Conservation (phyloP, 163 green algal species). For the Volvox carteri region DNA sequence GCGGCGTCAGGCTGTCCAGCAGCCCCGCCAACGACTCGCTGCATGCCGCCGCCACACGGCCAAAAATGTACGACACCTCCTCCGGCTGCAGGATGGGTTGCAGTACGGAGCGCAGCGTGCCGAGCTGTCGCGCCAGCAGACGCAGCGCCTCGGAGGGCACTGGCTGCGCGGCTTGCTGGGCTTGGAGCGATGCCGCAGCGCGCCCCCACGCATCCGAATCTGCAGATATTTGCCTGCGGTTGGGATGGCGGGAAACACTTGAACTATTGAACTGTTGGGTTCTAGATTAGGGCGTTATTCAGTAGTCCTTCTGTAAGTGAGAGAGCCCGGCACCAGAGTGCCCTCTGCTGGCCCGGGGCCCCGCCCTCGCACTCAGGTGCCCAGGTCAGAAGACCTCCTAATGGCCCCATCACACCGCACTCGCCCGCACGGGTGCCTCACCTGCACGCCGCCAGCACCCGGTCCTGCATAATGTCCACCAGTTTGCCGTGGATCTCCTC, state of each 20-base stretch:
- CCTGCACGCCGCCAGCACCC: constrained; percentile 39
- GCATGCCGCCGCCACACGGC: constrained; percentile 76
- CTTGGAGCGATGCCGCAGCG: background rate
- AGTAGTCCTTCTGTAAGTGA: too few relatives aligned
- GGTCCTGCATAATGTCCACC: constrained; percentile 94
- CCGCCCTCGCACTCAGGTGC: too few relatives aligned
- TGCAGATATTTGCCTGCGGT: constrained; percentile 62
- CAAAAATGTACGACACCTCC: constrained; percentile 84
- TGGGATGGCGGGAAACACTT: too few relatives aligned
- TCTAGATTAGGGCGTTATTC: too few relatives aligned
- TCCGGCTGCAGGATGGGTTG: constrained; percentile 76
- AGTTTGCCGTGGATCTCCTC: constrained; percentile 95
- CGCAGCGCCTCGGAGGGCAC: constrained; percentile 41
- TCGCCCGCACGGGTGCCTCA: too few relatives aligned
- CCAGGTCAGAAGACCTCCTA: too few relatives aligned
- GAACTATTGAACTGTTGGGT: too few relatives aligned
- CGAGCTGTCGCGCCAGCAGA: constrained; percentile 63
- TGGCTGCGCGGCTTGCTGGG: constrained; percentile 40
- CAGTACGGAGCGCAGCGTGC: constrained; percentile 74
- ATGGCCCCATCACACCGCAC: too few relatives aligned
- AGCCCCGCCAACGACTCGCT: constrained; percentile 72
- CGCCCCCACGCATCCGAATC: constrained; percentile 66
- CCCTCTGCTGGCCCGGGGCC: too few relatives aligned
- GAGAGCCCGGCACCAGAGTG: too few relatives aligned
- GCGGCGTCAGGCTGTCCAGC: constrained; percentile 71